Base-by-base conservation (phyloP, 148 eudicot genomes). In the Fagopyrum esculentum region DNA sequence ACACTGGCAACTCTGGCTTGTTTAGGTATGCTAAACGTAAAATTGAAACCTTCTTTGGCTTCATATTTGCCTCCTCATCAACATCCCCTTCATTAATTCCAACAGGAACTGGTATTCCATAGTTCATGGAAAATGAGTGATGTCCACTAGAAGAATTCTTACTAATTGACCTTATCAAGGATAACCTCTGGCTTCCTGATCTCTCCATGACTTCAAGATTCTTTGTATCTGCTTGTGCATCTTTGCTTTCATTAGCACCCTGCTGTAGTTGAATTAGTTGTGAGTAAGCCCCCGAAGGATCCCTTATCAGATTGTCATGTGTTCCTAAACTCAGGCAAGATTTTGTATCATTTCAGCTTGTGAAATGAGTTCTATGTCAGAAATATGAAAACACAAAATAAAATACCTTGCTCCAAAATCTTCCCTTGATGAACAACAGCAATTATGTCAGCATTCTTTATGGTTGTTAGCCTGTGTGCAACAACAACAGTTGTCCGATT, bases 391-490 rank as follows among this genome's bases (percentile, higher is more conserved):
- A 5, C 54, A 71, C 9, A 15, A 45, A 71, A 4, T 12, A 50
- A 72, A 9, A 77, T 83, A 90, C 98, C 98, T 89, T 89, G 81
- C 81, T 90, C 98, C 9, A 90, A 82, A 3, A 90, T 85, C 77
- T 90, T 90, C 52, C 98, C 96, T 45, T 79, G 73, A 77, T 90
- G 89, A 72, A 93, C 88, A 6, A 90, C 98, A 50, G 96, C 98
- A 30, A 93, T 93, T 49, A 80, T 74, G 64, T 90, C 87, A 48
- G 96, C 96, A 74, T 89, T 89, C 75, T 88, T 87, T 55, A 93
- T 82, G 13, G 98, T 93, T 13, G 91, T 90, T 73, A 93, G 59
- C 13, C 96, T 86, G 83, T 93, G 96, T 10, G 98, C 98, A 47
- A 93, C 98, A 44, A 93, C 86, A 43, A 93, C 86, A 10, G 98